Evolutionary conservation across 1,139 yeast species (phyloP).

Genomic region (Hemisphaericaspora subhashii): DNA sequence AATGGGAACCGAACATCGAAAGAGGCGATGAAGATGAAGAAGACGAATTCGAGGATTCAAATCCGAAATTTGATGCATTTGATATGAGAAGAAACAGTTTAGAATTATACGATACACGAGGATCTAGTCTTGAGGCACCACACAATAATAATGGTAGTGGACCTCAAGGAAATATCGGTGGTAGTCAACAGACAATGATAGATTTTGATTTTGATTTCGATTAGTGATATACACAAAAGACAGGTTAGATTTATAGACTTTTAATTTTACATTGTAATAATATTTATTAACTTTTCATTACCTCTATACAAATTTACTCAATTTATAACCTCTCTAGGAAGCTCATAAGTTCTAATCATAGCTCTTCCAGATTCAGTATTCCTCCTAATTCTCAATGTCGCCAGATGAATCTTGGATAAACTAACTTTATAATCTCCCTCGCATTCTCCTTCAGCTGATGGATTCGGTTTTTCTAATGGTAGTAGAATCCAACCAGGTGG

Average conservation of each 20-base stretch:
- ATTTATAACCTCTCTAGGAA: background rate
- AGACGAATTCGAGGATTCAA: conserved; percentile 4
- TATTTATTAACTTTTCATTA: conserved; percentile 12
- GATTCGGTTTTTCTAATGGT: conserved; percentile 22
- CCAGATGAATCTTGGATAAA: conserved; percentile 19
- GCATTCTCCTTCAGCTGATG: conserved; percentile 8
- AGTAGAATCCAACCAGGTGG: conserved; percentile 39
- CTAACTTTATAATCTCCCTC: conserved; percentile 24
- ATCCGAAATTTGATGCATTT: conserved; percentile 5
- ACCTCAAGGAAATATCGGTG: no score
- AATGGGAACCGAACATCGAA: background rate
- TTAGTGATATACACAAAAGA: conserved; percentile 13
- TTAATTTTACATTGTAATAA: conserved; percentile 1
- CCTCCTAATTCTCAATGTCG: conserved; percentile 15
- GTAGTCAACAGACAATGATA: conserved; percentile 8
- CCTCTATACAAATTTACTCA: background rate
- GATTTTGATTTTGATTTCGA: conserved; percentile 29
- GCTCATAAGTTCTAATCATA: background rate
- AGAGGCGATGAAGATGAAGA: conserved; percentile 7
- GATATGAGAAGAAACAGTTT: conserved; percentile 15
- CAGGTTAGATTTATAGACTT: background rate
- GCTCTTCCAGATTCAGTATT: conserved; percentile 8
- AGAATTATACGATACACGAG: conserved; percentile 10
- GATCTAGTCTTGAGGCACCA: conserved; percentile 10
- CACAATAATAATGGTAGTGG: background rate